A percentile compares a stretch with the other conserved stretches of the same genome.
These are phyloP conservation scores for Sphagnum fallax DNA, from an alignment of 228 moss, liverwort and hornwort genomes.

Conservation along the genomic window DNA sequence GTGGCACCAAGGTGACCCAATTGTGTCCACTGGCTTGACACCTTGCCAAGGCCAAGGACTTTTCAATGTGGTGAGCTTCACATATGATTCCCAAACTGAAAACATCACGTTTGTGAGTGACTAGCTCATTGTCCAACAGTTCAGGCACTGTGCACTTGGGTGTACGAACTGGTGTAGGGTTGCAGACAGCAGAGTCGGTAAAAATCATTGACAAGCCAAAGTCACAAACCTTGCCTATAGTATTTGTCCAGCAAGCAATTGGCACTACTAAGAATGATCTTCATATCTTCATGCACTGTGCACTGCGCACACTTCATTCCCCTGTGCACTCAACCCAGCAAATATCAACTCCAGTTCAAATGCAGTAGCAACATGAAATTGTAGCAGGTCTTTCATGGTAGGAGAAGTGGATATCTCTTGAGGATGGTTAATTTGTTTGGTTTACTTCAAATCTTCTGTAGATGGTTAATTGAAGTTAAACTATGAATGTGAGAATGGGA, in stretches of 20 bases:
- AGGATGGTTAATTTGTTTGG: too few relatives aligned
- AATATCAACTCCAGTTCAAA: too few relatives aligned
- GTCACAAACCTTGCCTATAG: slow-evolving; percentile 91
- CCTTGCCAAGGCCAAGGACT: slow-evolving; percentile 70
- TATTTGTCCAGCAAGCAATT: slow-evolving; percentile 99
- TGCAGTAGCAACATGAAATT: too few relatives aligned
- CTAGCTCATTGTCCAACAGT: slow-evolving; percentile 83
- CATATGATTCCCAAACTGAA: slow-evolving; percentile 99
- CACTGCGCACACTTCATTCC: slow-evolving; percentile 83
- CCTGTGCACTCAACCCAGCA: slow-evolving; percentile 36
- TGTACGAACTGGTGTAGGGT: slow-evolving; percentile 74
- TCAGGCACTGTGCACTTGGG: slow-evolving; percentile 99
- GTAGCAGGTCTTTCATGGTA: too few relatives aligned
- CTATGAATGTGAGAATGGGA: too few relatives aligned
- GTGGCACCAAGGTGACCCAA: slow-evolving; percentile 2
- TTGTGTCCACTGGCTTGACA: slow-evolving; percentile 79
- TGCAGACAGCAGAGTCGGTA: slow-evolving; percentile 54
- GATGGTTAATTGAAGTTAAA: too few relatives aligned
- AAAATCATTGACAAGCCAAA: slow-evolving; percentile 89
- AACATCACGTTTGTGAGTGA: slow-evolving; percentile 90
- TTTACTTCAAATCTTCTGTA: too few relatives aligned
- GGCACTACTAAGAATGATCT: slow-evolving; percentile 94
- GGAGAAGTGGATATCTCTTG: too few relatives aligned
- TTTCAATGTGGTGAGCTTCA: slow-evolving; percentile 83
- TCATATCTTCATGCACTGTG: slow-evolving; percentile 88